Evolutionary conservation across 1,139 yeast species (phyloP), one percentile per base, ranked within the genome.

Genomic region (Scheffersomyces insectosa): DNA sequence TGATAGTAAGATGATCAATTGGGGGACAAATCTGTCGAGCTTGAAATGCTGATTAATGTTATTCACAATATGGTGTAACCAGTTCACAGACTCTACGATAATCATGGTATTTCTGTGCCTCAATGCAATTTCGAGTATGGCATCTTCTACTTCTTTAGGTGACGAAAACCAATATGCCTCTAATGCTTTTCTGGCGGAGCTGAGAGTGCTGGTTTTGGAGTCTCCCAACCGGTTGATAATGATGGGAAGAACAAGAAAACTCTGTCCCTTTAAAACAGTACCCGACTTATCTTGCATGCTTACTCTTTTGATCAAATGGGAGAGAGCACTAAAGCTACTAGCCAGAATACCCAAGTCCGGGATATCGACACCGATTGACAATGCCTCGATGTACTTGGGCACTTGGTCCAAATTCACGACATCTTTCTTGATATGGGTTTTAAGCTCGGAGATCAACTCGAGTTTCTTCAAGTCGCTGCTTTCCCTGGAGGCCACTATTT

Each of bases 231-330:
- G 70, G 42, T 72, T 73, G 11, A 86, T 64, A 20, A 86, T 61
- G 9, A 80, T 69, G 1, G 93, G 91, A 11, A 84, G 63, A 3
- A 82, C 78, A 23, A 71, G 63, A 38, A 66, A 71, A 28, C 81
- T 72, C 34, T 79, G 77, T 1, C 66, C 66, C 42, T 70, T 70
- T 37, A 90, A 69, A 1, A 77, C 68, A 11, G 49, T 40, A 1
- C 75, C 71, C 1, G 82, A 73, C 28, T 51, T 50, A 50, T 86
- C 84, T 65, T 88, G 97, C 62, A 84, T 80, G 41, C 87, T 81
- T 2, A 88, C 82, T 14, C 97, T 72, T 54, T 87, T 88, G 27
- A 88, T 79, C 38, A 89, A 66, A 57, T 89, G 93, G 46, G 91
- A 85, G 9, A 87, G 63, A 9, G 89, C 77, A 11, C 88, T 81